These are phyloP conservation scores for Paxillus ammoniavirescens DNA, from an alignment of 768 basidiomycete species.

Conservation along the genomic window DNA sequence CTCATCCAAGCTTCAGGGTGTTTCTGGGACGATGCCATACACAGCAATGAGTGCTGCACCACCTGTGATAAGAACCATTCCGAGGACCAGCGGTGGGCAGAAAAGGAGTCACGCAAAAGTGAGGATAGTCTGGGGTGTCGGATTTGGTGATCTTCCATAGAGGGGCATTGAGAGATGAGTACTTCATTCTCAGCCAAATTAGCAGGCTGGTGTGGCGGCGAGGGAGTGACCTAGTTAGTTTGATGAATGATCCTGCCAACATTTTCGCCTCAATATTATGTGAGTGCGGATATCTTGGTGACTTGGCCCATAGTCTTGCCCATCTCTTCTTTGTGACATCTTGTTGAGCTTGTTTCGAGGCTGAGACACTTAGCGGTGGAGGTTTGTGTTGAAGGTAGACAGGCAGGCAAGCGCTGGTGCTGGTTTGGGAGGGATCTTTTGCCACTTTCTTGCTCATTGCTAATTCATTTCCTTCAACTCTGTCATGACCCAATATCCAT, in stretches of 20 bases:
- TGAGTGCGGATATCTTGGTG: not conserved
- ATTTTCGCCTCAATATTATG: not conserved
- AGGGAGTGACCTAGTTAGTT: too few species aligned
- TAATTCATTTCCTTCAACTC: too few species aligned
- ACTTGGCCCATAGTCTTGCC: not conserved
- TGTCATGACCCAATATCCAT: too few species aligned
- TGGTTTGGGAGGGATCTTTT: not conserved
- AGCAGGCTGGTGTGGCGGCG: slow-evolving; percentile 23
- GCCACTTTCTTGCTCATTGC: too few species aligned
- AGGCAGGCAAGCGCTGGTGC: not conserved
- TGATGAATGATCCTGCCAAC: not conserved
- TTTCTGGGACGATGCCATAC: slow-evolving; percentile 92
- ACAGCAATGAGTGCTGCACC: slow-evolving; percentile 88
- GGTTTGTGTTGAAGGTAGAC: not conserved
- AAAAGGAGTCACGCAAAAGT: slow-evolving; percentile 81
- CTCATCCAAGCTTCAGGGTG: slow-evolving; percentile 82
- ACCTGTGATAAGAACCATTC: slow-evolving; percentile 82
- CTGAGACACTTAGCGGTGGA: not conserved
- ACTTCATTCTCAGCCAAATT: slow-evolving; percentile 30
- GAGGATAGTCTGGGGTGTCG: too few species aligned
- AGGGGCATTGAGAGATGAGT: slow-evolving; percentile 23
- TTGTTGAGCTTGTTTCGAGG: not conserved
- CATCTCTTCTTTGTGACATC: not conserved
- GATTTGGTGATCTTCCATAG: too few species aligned
- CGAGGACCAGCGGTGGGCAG: slow-evolving; percentile 80